Conservation (phyloP, 1,284 basidiomycete species). For the Stereum hirsutum region DNA sequence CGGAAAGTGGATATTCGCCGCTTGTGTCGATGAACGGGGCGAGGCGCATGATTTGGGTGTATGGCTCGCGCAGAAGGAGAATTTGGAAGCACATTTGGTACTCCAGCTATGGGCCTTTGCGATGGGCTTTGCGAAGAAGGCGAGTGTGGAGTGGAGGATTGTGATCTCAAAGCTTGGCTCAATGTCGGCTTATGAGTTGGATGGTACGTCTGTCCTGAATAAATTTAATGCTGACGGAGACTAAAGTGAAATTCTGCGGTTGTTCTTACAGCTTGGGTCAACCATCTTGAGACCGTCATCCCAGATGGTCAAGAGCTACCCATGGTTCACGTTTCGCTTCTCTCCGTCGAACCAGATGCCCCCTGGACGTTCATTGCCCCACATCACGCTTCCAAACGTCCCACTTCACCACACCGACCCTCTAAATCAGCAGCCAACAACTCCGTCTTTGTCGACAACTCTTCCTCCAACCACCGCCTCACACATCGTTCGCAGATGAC, state of each 20-base stretch:
- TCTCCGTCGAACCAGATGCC: constrained; percentile 10
- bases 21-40: constrained; percentile 70
- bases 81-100: constrained; percentile 31
- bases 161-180: constrained; percentile 58
- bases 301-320: constrained; percentile 26
- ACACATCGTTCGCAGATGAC: constrained; percentile 28
- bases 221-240: constrained; percentile 1
- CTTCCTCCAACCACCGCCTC: constrained; percentile 43
- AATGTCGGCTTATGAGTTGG: constrained; percentile 49
- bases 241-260: constrained; percentile 3
- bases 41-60: constrained; percentile 60
- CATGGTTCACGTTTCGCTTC: constrained; percentile 20
- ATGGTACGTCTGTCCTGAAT: constrained; percentile 37
- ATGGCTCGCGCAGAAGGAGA: constrained; percentile 46
- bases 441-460: constrained; percentile 20
- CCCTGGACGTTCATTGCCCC: constrained; percentile 19
- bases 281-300: constrained; percentile 31
- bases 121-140: constrained; percentile 44
- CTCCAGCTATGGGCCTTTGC: constrained; percentile 62
- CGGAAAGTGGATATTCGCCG: constrained; percentile 66
- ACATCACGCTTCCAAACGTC: constrained; percentile 3
- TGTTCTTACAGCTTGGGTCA: constrained; percentile 51
- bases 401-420: constrained; percentile 25
- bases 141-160: constrained; percentile 73
- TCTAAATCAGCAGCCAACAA: constrained; percentile 25